A percentile compares a stretch with the other conserved stretches of the same genome.
phyloP scores from a whole-genome alignment of 1,284 basidiomycete genomes.

The Ganoderma multipileum region DNA sequence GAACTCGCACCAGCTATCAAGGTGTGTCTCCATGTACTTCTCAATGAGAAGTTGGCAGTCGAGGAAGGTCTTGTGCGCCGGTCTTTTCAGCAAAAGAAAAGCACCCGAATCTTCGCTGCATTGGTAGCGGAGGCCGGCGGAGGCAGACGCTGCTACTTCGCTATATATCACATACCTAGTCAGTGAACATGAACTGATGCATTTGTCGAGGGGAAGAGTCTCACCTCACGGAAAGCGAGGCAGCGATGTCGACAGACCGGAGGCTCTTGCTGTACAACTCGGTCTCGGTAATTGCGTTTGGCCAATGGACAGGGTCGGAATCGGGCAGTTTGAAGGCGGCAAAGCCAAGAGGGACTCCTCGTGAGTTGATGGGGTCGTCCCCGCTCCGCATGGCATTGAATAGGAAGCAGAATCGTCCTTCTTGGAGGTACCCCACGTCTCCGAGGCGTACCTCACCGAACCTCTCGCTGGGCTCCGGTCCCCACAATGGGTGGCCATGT shows the following conservation, averaged over 20 bases:
- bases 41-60: conserved; percentile 3
- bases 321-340: neutral
- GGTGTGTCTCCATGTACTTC: conserved; percentile 9
- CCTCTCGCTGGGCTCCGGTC: neutral
- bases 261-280: conserved; percentile 16
- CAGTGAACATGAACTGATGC: neutral
- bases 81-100: conserved; percentile 12
- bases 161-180: neutral
- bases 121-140: conserved; percentile 9
- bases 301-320: neutral
- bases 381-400: conserved; percentile 4
- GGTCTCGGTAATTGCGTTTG: conserved; percentile 8
- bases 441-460: conserved; percentile 7
- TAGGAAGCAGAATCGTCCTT: neutral
- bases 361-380: conserved; percentile 4
- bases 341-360: conserved; percentile 10
- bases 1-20: conserved; percentile 15
- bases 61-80: conserved; percentile 6
- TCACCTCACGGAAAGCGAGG: neutral
- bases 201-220: neutral
- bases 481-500: conserved; percentile 7
- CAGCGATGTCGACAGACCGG: neutral
- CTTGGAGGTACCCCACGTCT: conserved; percentile 7
- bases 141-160: neutral
- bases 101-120: conserved; percentile 16